Evolutionary conservation across 805 yeast genomes (phyloP), one percentile per base, ranked within the genome.

Genomic region (Phaffomyces thermotolerans): DNA sequence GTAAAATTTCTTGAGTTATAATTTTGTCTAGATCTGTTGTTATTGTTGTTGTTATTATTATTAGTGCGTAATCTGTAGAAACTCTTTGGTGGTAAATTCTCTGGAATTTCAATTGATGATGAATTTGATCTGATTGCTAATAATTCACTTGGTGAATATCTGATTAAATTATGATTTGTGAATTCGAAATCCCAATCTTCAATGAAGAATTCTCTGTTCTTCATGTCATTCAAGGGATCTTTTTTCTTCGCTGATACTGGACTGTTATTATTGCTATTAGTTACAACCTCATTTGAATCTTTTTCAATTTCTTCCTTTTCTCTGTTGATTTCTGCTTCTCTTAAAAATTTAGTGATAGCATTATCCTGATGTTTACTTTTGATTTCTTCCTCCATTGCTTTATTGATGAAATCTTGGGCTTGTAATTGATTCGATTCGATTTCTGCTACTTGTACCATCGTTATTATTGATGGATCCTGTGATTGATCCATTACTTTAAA

Each of bases 261-360:
- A 32, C 25, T 38, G 33, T 31, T 43, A 25, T 43, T 17, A 37
- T 29, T 31, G 29, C 13, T 27, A 27, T 27, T 27, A 9, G 12
- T 27, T 12, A 13, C 9, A 27, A 27, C 29, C 6, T 27, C 29
- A 27, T 27, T n/a, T 12, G 31, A 25, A 36, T 7, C 36, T n/a
- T 42, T 44, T 13, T 43, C 45, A 18, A 49, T 36, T 42, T 52
- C 58, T 37, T 56, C 56, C 27, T 49, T 48, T 33, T 52, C 53
- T 41, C 56, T 52, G 36, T 53, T 52, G 39, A 31, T 43, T 39
- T 55, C 59, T 14, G 59, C 60, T 18, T 55, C 53, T 31, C 46
- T 52, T 27, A 57, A 41, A 29, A 57, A 48, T 41, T 50, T 52
- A 34, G 54, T 44, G 39, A 57, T 56, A 33, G 52, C 58, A 34